These are phyloP conservation scores for Funneliformis mosseae DNA, from an alignment of 192 early-diverging fungal genomes.

Conservation along the genomic window DNA sequence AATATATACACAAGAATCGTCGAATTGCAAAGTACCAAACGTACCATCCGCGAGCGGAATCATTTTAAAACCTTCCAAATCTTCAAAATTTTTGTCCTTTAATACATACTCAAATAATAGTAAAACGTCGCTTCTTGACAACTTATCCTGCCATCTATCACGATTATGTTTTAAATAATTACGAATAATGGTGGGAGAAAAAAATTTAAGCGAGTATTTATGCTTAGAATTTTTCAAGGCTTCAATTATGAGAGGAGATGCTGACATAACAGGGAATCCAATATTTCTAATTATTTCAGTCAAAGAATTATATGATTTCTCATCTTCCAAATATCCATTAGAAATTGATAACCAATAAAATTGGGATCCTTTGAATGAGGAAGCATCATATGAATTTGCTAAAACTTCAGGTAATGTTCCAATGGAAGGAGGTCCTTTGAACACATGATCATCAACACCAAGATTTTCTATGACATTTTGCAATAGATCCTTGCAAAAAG, in stretches of 20 bases:
- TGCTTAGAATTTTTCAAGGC: not conserved
- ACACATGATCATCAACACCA: not conserved
- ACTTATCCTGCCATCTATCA: not conserved
- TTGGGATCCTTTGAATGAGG: not conserved
- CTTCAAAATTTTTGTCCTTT: not conserved
- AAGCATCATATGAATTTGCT: not conserved
- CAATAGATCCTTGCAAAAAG: not conserved
- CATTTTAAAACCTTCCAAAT: slow-evolving; percentile 4
- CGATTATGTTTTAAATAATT: not conserved
- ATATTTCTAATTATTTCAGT: slow-evolving; percentile 1
- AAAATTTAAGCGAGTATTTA: not conserved
- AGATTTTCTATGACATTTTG: not conserved
- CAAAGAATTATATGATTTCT: not conserved
- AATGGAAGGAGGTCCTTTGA: not conserved
- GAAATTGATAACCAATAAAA: not conserved
- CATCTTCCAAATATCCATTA: not conserved
- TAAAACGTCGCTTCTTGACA: not conserved
- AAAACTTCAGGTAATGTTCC: not conserved
- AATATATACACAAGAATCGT: too few relatives aligned
- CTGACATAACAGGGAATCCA: slow-evolving; percentile 12
- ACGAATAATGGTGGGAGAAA: not conserved
- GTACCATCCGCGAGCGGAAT: not conserved
- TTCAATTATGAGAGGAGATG: not conserved
- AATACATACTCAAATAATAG: not conserved
- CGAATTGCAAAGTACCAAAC: not conserved